These are phyloP conservation scores for Ceratocystis smalleyi DNA, from an alignment of 2,329 filamentous ascomycete species.

Conservation along the genomic window DNA sequence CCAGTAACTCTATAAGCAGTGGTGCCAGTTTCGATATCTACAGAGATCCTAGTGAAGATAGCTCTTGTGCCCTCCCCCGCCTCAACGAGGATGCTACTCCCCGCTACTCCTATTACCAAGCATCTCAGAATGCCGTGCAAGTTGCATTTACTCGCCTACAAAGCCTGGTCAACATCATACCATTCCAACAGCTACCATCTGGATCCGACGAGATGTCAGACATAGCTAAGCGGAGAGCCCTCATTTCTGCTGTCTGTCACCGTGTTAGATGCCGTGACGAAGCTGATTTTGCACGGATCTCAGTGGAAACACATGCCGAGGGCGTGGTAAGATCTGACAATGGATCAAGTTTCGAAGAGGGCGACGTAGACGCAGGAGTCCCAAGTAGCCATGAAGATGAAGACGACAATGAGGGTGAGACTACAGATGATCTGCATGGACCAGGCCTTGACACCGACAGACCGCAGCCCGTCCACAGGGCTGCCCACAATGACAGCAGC, in stretches of 20 bases:
- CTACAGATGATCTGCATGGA: neutral
- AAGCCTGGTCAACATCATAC: neutral
- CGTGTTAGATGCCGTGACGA: neutral
- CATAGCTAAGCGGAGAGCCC: neutral
- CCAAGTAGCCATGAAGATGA: neutral
- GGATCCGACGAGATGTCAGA: neutral
- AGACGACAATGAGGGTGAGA: neutral
- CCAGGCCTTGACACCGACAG: neutral
- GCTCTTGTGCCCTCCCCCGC: neutral
- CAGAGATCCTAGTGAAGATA: too few species aligned
- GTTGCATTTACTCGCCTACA: neutral
- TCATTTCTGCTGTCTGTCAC: neutral
- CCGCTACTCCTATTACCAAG: neutral
- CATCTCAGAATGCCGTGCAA: neutral
- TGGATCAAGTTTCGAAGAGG: neutral
- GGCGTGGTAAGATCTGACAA: neutral
- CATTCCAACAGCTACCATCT: neutral
- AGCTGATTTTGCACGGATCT: neutral
- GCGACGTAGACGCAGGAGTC: neutral
- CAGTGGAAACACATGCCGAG: neutral
- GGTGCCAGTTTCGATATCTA: neutral
- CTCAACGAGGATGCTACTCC: neutral
- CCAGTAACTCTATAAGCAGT: neutral
- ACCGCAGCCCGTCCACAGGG: neutral
- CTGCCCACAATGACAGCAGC: neutral